Base-by-base conservation (phyloP, 2,329 filamentous ascomycete species). In the Talaromyces verruculosus region DNA sequence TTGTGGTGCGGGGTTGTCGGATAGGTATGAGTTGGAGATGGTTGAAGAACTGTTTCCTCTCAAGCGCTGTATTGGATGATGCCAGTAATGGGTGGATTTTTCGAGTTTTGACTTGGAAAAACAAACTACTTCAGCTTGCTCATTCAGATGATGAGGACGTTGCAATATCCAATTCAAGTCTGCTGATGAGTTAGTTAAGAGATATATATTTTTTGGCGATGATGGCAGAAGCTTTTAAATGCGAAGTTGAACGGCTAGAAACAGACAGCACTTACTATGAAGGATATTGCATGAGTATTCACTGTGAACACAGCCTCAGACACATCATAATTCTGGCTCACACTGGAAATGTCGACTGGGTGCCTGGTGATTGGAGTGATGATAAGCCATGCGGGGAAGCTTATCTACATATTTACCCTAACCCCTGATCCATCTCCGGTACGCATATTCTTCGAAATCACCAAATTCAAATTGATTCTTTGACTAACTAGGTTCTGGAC, bases 1-100 rank as follows among this genome's bases (percentile, higher is more conserved):
- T 51, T 19, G 17, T 43, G 47, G 22, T 43, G 47, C 61, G 61
- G 61, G 61, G 61, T 63, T 55, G 61, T 15, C 22, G 60, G 15
- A 25, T 25, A 25, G 25, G 25, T 25, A 25, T 25, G 25, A 25
- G 25, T 25, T 25, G 25, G 25, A 4, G 25, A 25, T 25, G 25
- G 25, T 25, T 25, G 25, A 25, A 25, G 25, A 25, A 25, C 25
- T 25, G 25, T 25, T 25, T 25, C 25, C 3, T 4, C 25, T 25
- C 25, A 3, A 25, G 25, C 3, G 25, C 3, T 25, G 25, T 25
- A 25, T 25, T 4, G 25, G 25, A 25, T 25, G 25, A 25, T 25
- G 25, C 25, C 25, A 25, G 25, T 25, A 25, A 25, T 25, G 25
- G 2, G 25, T 25, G 25, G 2, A 25, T 25, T 25, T 4, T 25